Evolutionary conservation across 1,284 basidiomycete species (phyloP).

Genomic region (Inonotus obliquus): DNA sequence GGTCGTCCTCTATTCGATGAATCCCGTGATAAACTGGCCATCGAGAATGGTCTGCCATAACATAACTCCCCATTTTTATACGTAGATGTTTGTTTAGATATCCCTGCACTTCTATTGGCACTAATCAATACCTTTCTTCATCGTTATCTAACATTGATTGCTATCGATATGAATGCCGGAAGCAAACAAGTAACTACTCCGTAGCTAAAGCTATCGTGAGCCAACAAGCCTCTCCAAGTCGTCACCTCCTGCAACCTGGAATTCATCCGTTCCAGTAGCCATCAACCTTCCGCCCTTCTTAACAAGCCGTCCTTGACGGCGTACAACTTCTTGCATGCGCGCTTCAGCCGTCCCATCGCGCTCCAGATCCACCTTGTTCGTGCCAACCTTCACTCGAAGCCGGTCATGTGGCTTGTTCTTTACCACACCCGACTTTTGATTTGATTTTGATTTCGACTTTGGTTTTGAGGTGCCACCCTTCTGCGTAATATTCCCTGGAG

Average conservation of each 20-base stretch:
- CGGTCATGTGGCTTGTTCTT: not conserved
- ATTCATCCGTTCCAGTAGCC: slow-evolving; percentile 71
- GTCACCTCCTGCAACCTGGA: slow-evolving; percentile 72
- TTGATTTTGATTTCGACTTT: slow-evolving; percentile 6
- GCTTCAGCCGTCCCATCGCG: slow-evolving; percentile 63
- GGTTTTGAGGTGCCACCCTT: slow-evolving; percentile 21
- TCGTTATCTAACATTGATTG: not conserved
- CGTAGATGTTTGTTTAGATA: not conserved
- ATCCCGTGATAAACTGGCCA: not conserved
- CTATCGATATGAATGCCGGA: not conserved
- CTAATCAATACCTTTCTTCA: not conserved
- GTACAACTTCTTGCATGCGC: slow-evolving; percentile 85
- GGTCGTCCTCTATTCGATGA: not conserved
- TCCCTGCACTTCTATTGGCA: not conserved
- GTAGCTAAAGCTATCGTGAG: slow-evolving; percentile 18
- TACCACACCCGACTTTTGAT: too few species aligned
- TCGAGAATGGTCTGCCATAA: not conserved
- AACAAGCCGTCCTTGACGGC: slow-evolving; percentile 76
- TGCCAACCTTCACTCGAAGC: not conserved
- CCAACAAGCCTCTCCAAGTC: slow-evolving; percentile 58
- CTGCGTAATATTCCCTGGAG: slow-evolving; percentile 63
- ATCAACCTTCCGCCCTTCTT: slow-evolving; percentile 81
- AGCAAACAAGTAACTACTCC: not conserved
- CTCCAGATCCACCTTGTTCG: slow-evolving; percentile 22
- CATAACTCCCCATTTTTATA: not conserved